Conservation (phyloP, 2,329 filamentous ascomycete genomes). For the Cryphonectria radicalis region DNA sequence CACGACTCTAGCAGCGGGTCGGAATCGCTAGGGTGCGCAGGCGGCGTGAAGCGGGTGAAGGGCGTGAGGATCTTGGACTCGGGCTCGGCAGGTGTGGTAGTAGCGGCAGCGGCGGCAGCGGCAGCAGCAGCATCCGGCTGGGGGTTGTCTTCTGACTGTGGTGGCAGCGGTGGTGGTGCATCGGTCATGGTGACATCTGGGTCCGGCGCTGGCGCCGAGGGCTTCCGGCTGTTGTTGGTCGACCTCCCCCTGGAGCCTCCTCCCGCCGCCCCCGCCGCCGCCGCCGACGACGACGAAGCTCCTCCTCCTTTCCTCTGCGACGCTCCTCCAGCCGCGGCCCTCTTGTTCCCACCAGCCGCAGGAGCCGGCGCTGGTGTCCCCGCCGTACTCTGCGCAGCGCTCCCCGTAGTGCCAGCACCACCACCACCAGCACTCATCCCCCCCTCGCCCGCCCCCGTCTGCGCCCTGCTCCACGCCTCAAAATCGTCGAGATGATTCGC, state of each 20-base stretch:
- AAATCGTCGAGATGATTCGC: slow-evolving; percentile 82
- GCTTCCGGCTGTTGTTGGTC: slow-evolving; percentile 19
- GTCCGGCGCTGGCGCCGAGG: slow-evolving; percentile 19
- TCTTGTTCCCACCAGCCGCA: slow-evolving; percentile 14
- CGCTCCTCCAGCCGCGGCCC: not conserved
- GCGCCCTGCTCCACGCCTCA: slow-evolving; percentile 57
- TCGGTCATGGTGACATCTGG: slow-evolving; percentile 49
- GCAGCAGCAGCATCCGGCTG: slow-evolving; percentile 31
- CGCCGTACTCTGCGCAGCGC: slow-evolving; percentile 34
- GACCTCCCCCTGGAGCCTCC: slow-evolving; percentile 16
- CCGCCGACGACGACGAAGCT: too few species aligned
- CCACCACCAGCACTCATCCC: not conserved
- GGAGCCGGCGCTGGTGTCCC: slow-evolving; percentile 27
- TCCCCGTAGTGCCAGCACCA: slow-evolving; percentile 32
- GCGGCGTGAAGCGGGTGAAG: slow-evolving; percentile 39
- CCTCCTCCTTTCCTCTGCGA: slow-evolving; percentile 26
- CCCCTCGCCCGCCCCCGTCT: slow-evolving; percentile 42
- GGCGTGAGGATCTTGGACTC: slow-evolving; percentile 42
- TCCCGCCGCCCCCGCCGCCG: too few species aligned
- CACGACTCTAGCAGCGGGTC: slow-evolving; percentile 63
- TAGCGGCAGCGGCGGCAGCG: slow-evolving; percentile 32
- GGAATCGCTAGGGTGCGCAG: slow-evolving; percentile 52
- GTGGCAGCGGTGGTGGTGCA: slow-evolving; percentile 34
- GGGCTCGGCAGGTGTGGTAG: slow-evolving; percentile 30
- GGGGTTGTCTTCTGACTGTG: slow-evolving; percentile 21